Conservation (phyloP, 441 rosid species). For the Rhodomyrtus psidioides region DNA sequence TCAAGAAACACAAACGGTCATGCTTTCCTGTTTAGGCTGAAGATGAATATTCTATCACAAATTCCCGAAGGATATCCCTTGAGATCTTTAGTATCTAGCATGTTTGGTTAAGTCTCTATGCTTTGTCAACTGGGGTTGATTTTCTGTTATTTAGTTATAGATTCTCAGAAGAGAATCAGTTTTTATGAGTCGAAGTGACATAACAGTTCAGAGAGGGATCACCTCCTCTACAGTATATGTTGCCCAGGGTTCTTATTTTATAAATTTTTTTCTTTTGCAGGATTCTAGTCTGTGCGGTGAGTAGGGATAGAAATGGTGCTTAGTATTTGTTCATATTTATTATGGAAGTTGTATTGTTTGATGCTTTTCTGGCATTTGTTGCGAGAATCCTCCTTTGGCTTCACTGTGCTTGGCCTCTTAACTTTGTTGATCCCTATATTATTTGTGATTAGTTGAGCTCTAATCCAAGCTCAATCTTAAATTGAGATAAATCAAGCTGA, state of each 20-base stretch:
- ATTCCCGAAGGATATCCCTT: not conserved
- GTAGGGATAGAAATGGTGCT: not conserved
- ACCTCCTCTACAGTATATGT: not conserved
- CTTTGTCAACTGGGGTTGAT: not conserved
- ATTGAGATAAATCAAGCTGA: not conserved
- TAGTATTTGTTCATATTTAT: not conserved
- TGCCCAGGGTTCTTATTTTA: not conserved
- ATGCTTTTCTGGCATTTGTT: not conserved
- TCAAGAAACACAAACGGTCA: not conserved
- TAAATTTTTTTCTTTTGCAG: not conserved
- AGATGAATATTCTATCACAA: not conserved
- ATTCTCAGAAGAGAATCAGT: not conserved
- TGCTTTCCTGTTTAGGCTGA: not conserved
- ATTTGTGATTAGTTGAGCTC: not conserved
- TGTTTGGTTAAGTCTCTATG: not conserved
- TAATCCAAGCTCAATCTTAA: not conserved
- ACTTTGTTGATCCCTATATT: not conserved
- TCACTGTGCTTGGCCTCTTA: not conserved
- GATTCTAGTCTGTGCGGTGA: not conserved
- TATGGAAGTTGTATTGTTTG: not conserved
- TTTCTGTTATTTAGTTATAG: not conserved
- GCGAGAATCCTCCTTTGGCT: not conserved
- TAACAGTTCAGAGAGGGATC: not conserved
- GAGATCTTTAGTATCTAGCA: not conserved
- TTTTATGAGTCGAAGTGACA: not conserved